Base-by-base conservation (phyloP, 179 eudicot genomes). In the Vitellaria paradoxa region DNA sequence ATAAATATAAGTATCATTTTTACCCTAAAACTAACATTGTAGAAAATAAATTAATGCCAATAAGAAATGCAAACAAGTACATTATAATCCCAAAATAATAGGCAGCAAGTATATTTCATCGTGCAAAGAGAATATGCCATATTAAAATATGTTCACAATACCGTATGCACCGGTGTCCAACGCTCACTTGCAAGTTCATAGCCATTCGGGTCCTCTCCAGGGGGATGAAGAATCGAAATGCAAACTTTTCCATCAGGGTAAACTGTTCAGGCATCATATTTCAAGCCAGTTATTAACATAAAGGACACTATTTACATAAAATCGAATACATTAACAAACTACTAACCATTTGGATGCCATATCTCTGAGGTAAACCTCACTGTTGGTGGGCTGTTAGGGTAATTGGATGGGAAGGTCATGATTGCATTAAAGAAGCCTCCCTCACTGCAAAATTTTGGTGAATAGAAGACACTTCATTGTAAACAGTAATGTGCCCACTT, bases 131-230 rank as follows among this genome's bases (percentile, higher is more conserved):
- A 72, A 53, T 15, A 55, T 53, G 8, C 15, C 20, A 65, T 4
- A 69, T 30, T 30, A 69, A 20, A 30, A 50, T 11, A 24, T 46
- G 15, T 55, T 60, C 47, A 72, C 6, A 14, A 64, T 86, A 94
- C 98, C 77, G 98, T 94, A 82, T 94, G 98, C 77, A 94, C 96
- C 50, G 98, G 98, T 42, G 90, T 83, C 98, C 98, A 94, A 24
- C 98, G 96, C 85, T 94, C 98, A 80, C 98, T 94, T 76, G 98
- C 97, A 79, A 94, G 93, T 81, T 94, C 98, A 72, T 94, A 94
- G 52, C 97, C 98, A 85, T 90, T 92, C 45, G 98, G 98, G 79
- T 94, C 98, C 55, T 94, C 98, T 21, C 98, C 98, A 3, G 98
- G 98, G 6, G 97, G 97, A 84, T 94, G 98, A 79, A 92, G 96